These are phyloP conservation scores for Lunularia cruciata DNA, from an alignment of 225 moss, liverwort and hornwort species.

Conservation along the genomic window DNA sequence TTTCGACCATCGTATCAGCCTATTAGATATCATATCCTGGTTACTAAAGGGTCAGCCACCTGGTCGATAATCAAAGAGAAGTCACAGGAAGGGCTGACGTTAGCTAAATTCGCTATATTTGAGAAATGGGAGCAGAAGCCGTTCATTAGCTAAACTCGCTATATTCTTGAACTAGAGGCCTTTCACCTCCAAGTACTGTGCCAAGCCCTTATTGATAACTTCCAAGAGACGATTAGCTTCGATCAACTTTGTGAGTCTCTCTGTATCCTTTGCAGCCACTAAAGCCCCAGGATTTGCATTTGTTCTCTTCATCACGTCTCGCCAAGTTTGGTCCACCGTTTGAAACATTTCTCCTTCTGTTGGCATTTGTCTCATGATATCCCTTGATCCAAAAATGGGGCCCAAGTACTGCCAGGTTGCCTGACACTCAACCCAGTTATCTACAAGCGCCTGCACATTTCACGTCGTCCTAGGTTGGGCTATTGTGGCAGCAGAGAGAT, in stretches of 20 bases:
- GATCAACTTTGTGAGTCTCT: constrained; percentile 57
- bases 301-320: constrained; percentile 88
- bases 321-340: constrained; percentile 90
- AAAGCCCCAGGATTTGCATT: constrained; percentile 63
- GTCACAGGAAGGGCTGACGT: no score
- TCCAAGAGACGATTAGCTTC: constrained; percentile 85
- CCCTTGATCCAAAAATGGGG: constrained; percentile 84
- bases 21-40: no score
- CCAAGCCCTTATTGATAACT: constrained; percentile 82
- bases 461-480: no score
- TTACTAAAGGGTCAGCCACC: no score
- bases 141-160: no score
- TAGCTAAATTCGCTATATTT: no score
- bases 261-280: constrained; percentile 61
- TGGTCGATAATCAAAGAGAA: no score
- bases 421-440: constrained; percentile 90
- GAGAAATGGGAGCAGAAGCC: no score
- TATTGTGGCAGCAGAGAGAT: no score
- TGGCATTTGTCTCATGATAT: constrained; percentile 95
- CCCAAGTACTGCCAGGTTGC: constrained; percentile 92
- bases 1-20: no score
- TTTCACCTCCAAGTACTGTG: constrained; percentile 78
- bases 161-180: not conserved
- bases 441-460: constrained; percentile 69
- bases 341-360: constrained; percentile 84